Evolutionary conservation across 176 grass and related monocot genomes (phyloP).

Genomic region (Ananas comosus): DNA sequence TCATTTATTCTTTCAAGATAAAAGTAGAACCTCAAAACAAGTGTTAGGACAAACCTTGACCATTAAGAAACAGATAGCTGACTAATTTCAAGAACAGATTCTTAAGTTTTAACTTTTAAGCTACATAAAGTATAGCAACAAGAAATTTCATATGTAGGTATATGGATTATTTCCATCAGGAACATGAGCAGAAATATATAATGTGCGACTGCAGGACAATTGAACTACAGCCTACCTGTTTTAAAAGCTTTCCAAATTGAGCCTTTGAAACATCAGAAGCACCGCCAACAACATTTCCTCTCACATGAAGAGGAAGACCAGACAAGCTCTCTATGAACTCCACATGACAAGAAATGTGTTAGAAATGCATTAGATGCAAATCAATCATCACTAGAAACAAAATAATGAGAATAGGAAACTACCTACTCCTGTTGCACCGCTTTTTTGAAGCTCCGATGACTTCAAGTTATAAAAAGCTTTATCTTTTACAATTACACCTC

Average conservation of each 20-base stretch:
- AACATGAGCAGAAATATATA: not conserved
- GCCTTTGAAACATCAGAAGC: slow-evolving; percentile 48
- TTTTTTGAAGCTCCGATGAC: slow-evolving; percentile 56
- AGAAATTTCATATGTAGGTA: not conserved
- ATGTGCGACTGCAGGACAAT: not conserved
- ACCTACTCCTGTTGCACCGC: slow-evolving; percentile 38
- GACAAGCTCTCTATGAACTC: slow-evolving; percentile 37
- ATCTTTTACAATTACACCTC: slow-evolving; percentile 61
- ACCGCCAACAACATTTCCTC: slow-evolving; percentile 39
- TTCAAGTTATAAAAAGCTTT: slow-evolving; percentile 68
- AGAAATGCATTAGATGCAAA: not conserved
- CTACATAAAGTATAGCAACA: no score
- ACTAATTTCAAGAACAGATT: not conserved
- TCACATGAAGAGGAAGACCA: slow-evolving; percentile 66
- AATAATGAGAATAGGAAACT: slow-evolving; percentile 2
- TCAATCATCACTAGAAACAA: not conserved
- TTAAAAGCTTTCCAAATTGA: slow-evolving; percentile 82
- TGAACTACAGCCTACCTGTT: slow-evolving; percentile 37
- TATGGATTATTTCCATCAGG: not conserved
- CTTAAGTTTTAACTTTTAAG: not conserved
- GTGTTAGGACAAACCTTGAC: not conserved
- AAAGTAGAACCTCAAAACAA: not conserved
- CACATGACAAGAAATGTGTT: slow-evolving; percentile 7
- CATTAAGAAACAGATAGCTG: not conserved
- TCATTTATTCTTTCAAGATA: not conserved